Conservation (phyloP, 768 basidiomycete species). For the Ramaria sp. region DNA sequence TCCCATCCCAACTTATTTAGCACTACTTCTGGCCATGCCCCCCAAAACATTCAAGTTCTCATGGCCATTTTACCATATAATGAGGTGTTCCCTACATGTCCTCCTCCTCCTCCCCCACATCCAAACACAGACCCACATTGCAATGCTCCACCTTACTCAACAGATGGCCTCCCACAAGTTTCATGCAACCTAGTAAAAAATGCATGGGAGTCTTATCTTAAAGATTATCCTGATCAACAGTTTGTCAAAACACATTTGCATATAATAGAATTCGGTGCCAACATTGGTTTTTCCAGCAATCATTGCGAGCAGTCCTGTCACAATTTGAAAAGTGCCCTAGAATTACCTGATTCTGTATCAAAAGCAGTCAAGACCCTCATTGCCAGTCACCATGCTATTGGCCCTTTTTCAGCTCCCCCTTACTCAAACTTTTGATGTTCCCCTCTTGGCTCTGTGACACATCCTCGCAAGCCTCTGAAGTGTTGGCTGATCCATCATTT, state of each 20-base stretch:
- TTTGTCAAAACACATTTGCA: no score
- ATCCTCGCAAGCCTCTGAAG: conserved; percentile 13
- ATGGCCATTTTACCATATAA: neutral
- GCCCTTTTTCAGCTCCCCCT: conserved; percentile 1
- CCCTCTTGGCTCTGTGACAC: no score
- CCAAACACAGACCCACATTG: conserved; percentile 10
- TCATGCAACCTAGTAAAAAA: no score
- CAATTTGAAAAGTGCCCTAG: no score
- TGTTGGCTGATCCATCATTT: conserved; percentile 15
- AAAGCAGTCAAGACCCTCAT: no score
- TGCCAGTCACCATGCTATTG: neutral
- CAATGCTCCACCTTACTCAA: neutral
- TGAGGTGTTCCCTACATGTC: neutral
- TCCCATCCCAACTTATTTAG: neutral
- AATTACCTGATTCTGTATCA: no score
- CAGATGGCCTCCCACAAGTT: neutral
- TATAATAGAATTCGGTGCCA: no score
- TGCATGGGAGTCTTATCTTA: no score
- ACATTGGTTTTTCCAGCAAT: no score
- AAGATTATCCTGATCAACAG: no score
- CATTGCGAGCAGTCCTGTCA: no score
- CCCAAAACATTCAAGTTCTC: neutral
- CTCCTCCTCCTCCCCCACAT: neutral
- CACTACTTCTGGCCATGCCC: neutral
- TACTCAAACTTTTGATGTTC: conserved; percentile 9